phyloP scores from a whole-genome alignment of 768 basidiomycete species.

The Nidularia pulvinata region DNA sequence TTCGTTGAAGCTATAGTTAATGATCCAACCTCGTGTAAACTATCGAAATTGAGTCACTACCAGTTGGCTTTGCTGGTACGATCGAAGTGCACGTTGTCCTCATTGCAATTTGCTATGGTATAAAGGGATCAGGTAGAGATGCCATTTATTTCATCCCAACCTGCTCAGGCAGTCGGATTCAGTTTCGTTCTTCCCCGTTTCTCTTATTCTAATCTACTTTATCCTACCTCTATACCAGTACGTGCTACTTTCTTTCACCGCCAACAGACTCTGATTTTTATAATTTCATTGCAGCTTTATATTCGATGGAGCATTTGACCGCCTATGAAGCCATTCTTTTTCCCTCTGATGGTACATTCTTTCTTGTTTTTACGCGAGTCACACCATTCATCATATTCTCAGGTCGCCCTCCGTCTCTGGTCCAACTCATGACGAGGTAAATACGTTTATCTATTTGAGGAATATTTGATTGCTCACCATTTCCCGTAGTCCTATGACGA shows the following conservation, averaged over 20 bases:
- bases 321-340: slow-evolving; percentile 76
- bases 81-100: neutral
- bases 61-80: no score
- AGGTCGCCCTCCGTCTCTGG: slow-evolving; percentile 73
- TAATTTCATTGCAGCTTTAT: slow-evolving; percentile 5
- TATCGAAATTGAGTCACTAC: no score
- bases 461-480: slow-evolving; percentile 1
- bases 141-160: neutral
- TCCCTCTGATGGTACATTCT: slow-evolving; percentile 60
- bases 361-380: neutral
- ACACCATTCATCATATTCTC: slow-evolving; percentile 2
- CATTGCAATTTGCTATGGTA: neutral
- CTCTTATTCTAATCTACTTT: neutral
- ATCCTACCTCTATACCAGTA: neutral
- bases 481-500: slow-evolving; percentile 36
- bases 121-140: neutral
- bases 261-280: slow-evolving; percentile 5
- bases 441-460: slow-evolving; percentile 7
- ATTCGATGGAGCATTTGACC: slow-evolving; percentile 60
- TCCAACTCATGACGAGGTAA: slow-evolving; percentile 75
- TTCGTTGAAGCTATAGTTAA: no score
- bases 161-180: neutral
- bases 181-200: neutral
- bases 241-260: slow-evolving; percentile 1
- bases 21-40: no score